Conservation (phyloP, 352 stramenopile species). For the Globisporangium cystogenes region DNA sequence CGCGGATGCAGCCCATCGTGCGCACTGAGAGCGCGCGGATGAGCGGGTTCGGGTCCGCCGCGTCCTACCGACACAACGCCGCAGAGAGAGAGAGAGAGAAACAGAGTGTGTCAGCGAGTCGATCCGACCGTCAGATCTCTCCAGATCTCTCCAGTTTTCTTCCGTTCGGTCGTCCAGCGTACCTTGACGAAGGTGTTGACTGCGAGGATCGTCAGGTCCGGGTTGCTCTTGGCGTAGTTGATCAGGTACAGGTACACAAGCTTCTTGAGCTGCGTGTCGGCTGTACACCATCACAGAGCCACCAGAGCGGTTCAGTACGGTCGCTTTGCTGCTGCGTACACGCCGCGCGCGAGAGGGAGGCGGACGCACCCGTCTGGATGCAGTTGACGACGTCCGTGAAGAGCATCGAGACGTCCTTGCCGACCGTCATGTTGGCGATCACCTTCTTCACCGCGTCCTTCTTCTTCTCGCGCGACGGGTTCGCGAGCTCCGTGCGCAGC, state of each 20-base stretch:
- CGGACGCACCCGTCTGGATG: slow-evolving; percentile 92
- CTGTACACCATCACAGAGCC: too few species aligned
- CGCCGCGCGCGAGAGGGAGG: not conserved
- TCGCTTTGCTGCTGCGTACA: too few species aligned
- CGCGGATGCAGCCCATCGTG: slow-evolving; percentile 99
- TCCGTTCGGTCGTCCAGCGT: not conserved
- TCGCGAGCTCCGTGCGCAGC: slow-evolving; percentile 96
- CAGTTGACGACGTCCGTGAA: slow-evolving; percentile 99
- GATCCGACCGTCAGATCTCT: too few species aligned
- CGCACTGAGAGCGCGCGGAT: slow-evolving; percentile 97
- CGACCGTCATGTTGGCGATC: slow-evolving; percentile 99
- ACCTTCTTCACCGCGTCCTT: slow-evolving; percentile 99
- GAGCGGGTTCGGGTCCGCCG: slow-evolving; percentile 89
- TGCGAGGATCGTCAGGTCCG: slow-evolving; percentile 98
- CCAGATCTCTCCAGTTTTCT: too few species aligned
- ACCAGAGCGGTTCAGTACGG: too few species aligned
- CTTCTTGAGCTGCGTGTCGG: slow-evolving; percentile 99
- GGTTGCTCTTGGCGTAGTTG: slow-evolving; percentile 99
- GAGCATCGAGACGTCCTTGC: slow-evolving; percentile 98
- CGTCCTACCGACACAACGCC: slow-evolving; percentile 30
- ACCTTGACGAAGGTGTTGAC: slow-evolving; percentile 98
- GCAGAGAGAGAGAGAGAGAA: too few species aligned
- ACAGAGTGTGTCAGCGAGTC: too few species aligned
- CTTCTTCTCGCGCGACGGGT: slow-evolving; percentile 96
- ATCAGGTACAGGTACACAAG: slow-evolving; percentile 99